Conservation (phyloP, 2,329 filamentous ascomycete species). For the Alternaria conjuncta region DNA sequence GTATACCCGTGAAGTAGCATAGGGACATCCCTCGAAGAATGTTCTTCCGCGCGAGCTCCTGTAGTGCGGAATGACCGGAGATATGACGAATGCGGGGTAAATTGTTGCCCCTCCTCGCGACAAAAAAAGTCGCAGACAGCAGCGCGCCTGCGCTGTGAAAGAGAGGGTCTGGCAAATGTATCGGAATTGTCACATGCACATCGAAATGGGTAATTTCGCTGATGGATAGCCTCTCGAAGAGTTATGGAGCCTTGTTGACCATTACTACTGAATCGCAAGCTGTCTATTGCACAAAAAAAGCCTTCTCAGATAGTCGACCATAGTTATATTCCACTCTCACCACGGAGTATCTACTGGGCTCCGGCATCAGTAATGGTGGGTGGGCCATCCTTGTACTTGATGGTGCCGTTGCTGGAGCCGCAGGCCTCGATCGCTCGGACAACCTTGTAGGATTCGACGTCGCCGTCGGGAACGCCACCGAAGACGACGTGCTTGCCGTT, state of each 20-base stretch:
- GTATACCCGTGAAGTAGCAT: background rate
- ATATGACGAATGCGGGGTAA: conserved; percentile 17
- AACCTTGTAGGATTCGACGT: conserved; percentile 59
- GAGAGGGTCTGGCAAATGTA: background rate
- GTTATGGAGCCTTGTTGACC: background rate
- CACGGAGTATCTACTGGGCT: conserved; percentile 47
- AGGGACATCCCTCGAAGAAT: background rate
- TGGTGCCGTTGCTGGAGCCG: conserved; percentile 61
- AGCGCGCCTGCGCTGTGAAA: background rate
- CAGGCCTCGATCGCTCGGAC: conserved; percentile 66
- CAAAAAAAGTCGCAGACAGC: conserved; percentile 4
- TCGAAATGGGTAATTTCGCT: background rate
- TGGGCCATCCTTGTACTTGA: conserved; percentile 58
- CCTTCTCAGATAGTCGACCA: background rate
- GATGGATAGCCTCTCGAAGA: conserved; percentile 1
- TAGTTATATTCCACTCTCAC: background rate
- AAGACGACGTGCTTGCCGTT: conserved; percentile 86
- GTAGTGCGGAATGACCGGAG: background rate
- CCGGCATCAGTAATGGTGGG: conserved; percentile 63
- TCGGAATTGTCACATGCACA: background rate
- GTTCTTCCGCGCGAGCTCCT: background rate
- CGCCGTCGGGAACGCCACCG: conserved; percentile 69
- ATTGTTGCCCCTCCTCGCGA: conserved; percentile 9
- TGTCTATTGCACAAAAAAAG: conserved; percentile 5
- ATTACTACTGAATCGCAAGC: background rate